phyloP scores from a whole-genome alignment of 2,329 filamentous ascomycete species.

The Pseudogymnoascus pannorum region DNA sequence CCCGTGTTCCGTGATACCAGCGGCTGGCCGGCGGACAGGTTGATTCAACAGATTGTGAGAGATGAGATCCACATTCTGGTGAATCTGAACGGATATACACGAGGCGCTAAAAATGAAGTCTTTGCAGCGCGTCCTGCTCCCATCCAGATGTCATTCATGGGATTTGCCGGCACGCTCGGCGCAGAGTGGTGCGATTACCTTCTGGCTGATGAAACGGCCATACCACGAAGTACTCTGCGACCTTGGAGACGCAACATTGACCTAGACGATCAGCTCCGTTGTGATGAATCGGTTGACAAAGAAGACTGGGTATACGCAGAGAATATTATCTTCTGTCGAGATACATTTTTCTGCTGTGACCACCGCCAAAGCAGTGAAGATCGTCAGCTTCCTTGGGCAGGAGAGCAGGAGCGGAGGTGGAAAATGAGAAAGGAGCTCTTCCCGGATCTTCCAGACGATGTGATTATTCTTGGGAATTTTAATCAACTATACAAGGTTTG shows the following conservation, averaged over 20 bases:
- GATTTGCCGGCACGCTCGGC: slow-evolving; percentile 89
- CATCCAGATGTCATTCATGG: slow-evolving; percentile 99
- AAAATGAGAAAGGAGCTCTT: slow-evolving; percentile 90
- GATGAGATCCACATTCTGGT: slow-evolving; percentile 92
- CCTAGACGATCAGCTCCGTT: slow-evolving; percentile 61
- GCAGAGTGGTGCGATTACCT: slow-evolving; percentile 99
- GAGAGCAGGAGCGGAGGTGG: slow-evolving; percentile 78
- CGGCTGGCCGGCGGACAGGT: slow-evolving; percentile 72
- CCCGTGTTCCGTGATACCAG: slow-evolving; percentile 88
- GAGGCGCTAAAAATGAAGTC: slow-evolving; percentile 93
- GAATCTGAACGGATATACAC: slow-evolving; percentile 96
- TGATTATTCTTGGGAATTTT: slow-evolving; percentile 92
- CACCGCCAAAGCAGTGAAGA: slow-evolving; percentile 81
- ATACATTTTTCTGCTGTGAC: slow-evolving; percentile 98
- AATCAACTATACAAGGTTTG: slow-evolving; percentile 96
- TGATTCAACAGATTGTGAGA: slow-evolving; percentile 77
- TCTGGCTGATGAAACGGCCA: slow-evolving; percentile 78
- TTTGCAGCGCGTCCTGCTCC: slow-evolving; percentile 92
- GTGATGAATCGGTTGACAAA: slow-evolving; percentile 52
- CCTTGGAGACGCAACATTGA: slow-evolving; percentile 69
- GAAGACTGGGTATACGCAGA: slow-evolving; percentile 93
- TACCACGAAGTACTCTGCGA: slow-evolving; percentile 73
- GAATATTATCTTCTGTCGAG: slow-evolving; percentile 88
- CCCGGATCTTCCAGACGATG: slow-evolving; percentile 70
- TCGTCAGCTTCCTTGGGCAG: slow-evolving; percentile 65